These are phyloP conservation scores for Malassezia dermatis DNA, from an alignment of 1,284 basidiomycete species.

Conservation along the genomic window DNA sequence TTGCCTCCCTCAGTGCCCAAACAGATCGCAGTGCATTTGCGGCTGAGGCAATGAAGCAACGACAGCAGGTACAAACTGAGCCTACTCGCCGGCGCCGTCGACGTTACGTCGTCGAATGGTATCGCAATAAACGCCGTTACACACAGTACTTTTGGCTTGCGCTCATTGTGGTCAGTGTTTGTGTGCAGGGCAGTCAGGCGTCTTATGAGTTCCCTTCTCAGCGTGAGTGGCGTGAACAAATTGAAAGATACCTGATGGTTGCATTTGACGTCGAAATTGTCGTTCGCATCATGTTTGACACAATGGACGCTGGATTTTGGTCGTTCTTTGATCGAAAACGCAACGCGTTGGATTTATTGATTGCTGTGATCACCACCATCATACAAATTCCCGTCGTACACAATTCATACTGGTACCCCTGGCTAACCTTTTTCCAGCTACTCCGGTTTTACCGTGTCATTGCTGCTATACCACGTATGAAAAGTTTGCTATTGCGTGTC, in stretches of 20 bases:
- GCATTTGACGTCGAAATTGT: slow-evolving; percentile 82
- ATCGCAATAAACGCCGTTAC: slow-evolving; percentile 36
- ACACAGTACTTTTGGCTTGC: slow-evolving; percentile 53
- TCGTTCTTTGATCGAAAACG: slow-evolving; percentile 59
- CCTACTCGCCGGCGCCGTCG: neutral
- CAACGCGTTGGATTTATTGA: slow-evolving; percentile 69
- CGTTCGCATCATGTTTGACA: slow-evolving; percentile 57
- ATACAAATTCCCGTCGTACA: slow-evolving; percentile 74
- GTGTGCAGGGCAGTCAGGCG: slow-evolving; percentile 66
- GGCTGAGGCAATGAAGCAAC: slow-evolving; percentile 22
- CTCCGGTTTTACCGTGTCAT: slow-evolving; percentile 88
- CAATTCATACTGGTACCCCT: slow-evolving; percentile 62
- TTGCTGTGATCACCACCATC: slow-evolving; percentile 68
- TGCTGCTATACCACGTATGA: slow-evolving; percentile 72
- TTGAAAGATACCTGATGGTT: slow-evolving; percentile 70
- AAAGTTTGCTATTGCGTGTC: slow-evolving; percentile 54
- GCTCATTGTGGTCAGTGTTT: slow-evolving; percentile 55
- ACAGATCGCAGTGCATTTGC: slow-evolving; percentile 90
- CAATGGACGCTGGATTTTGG: slow-evolving; percentile 71
- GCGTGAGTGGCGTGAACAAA: slow-evolving; percentile 48
- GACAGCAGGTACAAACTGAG: neutral
- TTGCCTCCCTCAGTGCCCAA: slow-evolving; percentile 74
- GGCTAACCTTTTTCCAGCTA: slow-evolving; percentile 84
- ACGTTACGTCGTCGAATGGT: slow-evolving; percentile 14
- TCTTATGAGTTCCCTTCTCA: slow-evolving; percentile 45